Percentiles rank a stretch among this genome's conserved stretches.
Conservation (phyloP, 805 yeast genomes). For the Ascoidea rubescens region DNA sequence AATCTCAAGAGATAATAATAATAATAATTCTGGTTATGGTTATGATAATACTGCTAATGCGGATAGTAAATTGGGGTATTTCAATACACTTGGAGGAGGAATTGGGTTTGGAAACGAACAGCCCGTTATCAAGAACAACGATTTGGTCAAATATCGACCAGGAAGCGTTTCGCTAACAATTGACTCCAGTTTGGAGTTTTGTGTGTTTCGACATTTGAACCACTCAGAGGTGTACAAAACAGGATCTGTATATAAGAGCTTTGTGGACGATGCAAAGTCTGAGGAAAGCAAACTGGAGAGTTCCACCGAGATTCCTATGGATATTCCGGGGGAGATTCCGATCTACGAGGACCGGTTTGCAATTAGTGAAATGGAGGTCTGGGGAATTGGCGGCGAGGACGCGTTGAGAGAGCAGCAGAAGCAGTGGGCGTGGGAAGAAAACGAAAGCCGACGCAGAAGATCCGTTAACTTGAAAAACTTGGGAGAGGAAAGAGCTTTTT, state of each 20-base stretch:
- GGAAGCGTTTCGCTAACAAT: conserved; percentile 74
- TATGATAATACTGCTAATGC: background rate
- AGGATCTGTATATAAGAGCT: conserved; percentile 15
- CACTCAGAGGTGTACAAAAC: conserved; percentile 28
- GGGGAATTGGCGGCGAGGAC: conserved; percentile 79
- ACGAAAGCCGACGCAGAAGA: conserved; percentile 70
- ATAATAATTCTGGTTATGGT: background rate
- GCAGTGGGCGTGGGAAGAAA: conserved; percentile 85
- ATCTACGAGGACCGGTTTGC: conserved; percentile 55
- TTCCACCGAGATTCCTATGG: conserved; percentile 14
- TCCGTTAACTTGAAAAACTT: conserved; percentile 48
- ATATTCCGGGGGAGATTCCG: conserved; percentile 8
- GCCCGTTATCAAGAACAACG: conserved; percentile 34
- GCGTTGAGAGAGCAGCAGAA: conserved; percentile 66
- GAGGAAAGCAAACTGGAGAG: background rate
- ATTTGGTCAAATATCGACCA: conserved; percentile 34
- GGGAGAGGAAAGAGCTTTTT: conserved; percentile 72
- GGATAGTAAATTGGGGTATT: conserved; percentile 32
- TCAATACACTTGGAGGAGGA: conserved; percentile 65
- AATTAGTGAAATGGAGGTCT: conserved; percentile 70
- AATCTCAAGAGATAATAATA: conserved; percentile 19
- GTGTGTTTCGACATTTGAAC: conserved; percentile 58
- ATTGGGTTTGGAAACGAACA: conserved; percentile 69
- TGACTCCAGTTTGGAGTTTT: conserved; percentile 71
- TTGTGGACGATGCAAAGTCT: conserved; percentile 6